Evolutionary conservation across 306 rosid genomes (phyloP).

Genomic region (Gleditsia sinensis): DNA sequence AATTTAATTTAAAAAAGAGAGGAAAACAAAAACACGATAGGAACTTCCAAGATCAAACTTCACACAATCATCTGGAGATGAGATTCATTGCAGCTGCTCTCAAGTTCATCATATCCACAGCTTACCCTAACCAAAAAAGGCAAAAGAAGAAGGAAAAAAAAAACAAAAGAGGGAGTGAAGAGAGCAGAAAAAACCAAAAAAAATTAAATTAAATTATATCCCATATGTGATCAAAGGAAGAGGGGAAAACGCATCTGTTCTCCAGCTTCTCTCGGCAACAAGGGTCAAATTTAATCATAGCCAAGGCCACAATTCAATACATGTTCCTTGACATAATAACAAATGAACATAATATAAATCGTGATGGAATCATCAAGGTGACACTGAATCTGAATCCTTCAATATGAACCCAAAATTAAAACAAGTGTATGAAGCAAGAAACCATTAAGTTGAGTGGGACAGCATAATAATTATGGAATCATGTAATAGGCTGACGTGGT

Average conservation of each 20-base stretch:
- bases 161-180: background rate
- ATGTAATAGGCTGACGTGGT: slow-evolving; percentile 12
- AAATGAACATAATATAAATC: background rate
- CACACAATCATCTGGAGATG: slow-evolving; percentile 44
- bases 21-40: background rate
- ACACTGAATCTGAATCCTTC: slow-evolving; percentile 17
- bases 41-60: slow-evolving; percentile 36
- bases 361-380: slow-evolving; percentile 24
- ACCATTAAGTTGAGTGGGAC: slow-evolving; percentile 11
- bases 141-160: background rate
- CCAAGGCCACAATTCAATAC: slow-evolving; percentile 12
- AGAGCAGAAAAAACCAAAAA: slow-evolving; percentile 9
- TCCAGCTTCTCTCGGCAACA: slow-evolving; percentile 9
- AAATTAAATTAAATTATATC: background rate
- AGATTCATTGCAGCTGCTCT: slow-evolving; percentile 53
- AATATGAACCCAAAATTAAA: slow-evolving; percentile 18
- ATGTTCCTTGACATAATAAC: slow-evolving; percentile 3
- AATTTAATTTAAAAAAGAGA: background rate
- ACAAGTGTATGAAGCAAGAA: slow-evolving; percentile 12
- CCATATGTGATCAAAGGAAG: background rate
- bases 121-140: slow-evolving; percentile 46
- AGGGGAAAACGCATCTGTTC: background rate
- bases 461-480: slow-evolving; percentile 4
- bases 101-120: slow-evolving; percentile 51
- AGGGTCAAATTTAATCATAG: background rate